Conservation (phyloP, 805 yeast species). For the Candida michaelii region DNA sequence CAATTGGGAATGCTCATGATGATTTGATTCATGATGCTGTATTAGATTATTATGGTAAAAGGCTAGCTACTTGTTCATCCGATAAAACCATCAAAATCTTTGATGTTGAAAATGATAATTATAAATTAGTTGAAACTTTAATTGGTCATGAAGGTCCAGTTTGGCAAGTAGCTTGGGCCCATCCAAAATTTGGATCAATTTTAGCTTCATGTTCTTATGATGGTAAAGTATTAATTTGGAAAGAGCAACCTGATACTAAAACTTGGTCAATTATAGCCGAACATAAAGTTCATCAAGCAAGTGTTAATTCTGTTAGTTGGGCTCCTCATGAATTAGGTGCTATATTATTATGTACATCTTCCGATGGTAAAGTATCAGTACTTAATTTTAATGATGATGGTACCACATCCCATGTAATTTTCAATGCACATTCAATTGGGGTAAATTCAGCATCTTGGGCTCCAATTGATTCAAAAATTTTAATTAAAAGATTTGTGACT, state of each 20-base stretch:
- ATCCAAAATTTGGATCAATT: constrained; percentile 94
- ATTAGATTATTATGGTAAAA: constrained; percentile 92
- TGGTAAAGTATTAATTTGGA: constrained; percentile 93
- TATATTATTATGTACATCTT: constrained; percentile 81
- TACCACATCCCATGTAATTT: constrained; percentile 58
- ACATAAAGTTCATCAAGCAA: constrained; percentile 86
- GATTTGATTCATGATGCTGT: constrained; percentile 96
- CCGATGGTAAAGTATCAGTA: constrained; percentile 90
- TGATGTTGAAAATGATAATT: constrained; percentile 84
- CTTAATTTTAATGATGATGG: constrained; percentile 92
- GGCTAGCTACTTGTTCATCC: constrained; percentile 93
- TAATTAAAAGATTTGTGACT: constrained; percentile 76
- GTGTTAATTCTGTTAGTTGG: constrained; percentile 94
- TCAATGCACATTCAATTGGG: constrained; percentile 89
- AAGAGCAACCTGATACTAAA: constrained; percentile 74
- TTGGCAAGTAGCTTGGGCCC: constrained; percentile 99
- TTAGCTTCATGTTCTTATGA: constrained; percentile 94
- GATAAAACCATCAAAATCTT: constrained; percentile 95
- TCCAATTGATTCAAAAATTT: constrained; percentile 46
- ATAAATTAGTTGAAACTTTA: constrained; percentile 79
- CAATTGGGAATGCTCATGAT: constrained; percentile 87
- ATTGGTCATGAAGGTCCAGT: constrained; percentile 97
- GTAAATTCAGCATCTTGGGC: constrained; percentile 97
- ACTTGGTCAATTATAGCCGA: constrained; percentile 86
- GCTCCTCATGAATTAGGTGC: constrained; percentile 98